Conservation (phyloP, 1,139 yeast species). For the Pneumocystis murina region DNA sequence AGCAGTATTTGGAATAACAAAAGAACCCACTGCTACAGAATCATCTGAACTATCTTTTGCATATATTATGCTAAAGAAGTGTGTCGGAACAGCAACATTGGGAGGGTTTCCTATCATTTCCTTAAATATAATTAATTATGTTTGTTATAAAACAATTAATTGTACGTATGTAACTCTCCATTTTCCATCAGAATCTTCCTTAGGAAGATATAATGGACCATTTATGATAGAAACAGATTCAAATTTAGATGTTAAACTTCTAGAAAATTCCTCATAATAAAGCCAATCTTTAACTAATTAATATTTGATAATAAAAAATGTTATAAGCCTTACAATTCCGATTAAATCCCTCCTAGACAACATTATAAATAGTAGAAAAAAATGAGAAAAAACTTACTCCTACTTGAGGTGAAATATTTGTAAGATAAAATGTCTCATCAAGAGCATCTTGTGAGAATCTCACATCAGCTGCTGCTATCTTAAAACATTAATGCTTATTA, state of each 20-base stretch:
- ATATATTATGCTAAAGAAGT: slow-evolving; percentile 77
- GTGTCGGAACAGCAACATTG: slow-evolving; percentile 91
- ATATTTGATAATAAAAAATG: not conserved
- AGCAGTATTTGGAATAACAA: slow-evolving; percentile 70
- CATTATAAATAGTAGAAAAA: not conserved
- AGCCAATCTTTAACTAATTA: slow-evolving; percentile 50
- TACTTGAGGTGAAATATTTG: slow-evolving; percentile 92
- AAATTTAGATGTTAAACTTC: slow-evolving; percentile 56
- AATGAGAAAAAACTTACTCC: slow-evolving; percentile 61
- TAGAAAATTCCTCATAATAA: slow-evolving; percentile 76
- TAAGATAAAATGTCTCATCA: slow-evolving; percentile 81
- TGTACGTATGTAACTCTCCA: slow-evolving; percentile 49
- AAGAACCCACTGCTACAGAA: slow-evolving; percentile 67
- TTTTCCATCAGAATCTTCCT: slow-evolving; percentile 59
- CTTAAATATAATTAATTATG: not conserved
- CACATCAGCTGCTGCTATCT: slow-evolving; percentile 97
- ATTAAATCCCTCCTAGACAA: not conserved
- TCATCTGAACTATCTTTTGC: slow-evolving; percentile 45
- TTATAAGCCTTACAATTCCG: not conserved
- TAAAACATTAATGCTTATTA: slow-evolving; percentile 17
- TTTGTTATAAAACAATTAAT: not conserved
- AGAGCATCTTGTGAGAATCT: slow-evolving; percentile 77
- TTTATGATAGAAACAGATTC: slow-evolving; percentile 71
- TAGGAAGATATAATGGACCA: slow-evolving; percentile 86
- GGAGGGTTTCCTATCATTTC: slow-evolving; percentile 98